Evolutionary conservation across 2,329 filamentous ascomycete genomes (phyloP).

Genomic region (Aspergillus sp.): DNA sequence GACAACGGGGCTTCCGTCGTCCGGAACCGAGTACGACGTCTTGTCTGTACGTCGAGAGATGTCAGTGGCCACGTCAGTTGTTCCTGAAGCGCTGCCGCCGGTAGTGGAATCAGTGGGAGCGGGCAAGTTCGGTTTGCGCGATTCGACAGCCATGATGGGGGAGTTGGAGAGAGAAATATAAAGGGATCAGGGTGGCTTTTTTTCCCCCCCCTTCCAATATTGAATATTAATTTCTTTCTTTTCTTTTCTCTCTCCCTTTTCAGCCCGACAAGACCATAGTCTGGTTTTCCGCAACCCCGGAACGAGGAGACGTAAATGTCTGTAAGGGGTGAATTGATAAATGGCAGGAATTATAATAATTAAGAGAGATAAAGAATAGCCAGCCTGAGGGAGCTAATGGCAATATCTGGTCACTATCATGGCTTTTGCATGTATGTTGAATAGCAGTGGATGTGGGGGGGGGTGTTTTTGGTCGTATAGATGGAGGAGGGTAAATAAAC

Average conservation of each 20-base stretch:
- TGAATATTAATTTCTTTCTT: neutral
- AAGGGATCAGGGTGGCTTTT: conserved; percentile 1
- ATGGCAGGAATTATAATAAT: neutral
- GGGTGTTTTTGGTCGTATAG: conserved; percentile 1
- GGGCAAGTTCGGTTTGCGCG: conserved; percentile 42
- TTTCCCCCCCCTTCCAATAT: no score
- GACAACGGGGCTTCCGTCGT: conserved; percentile 68
- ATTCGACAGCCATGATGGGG: conserved; percentile 41
- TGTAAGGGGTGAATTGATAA: neutral
- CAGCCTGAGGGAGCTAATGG: conserved; percentile 8
- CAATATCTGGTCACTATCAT: conserved; percentile 13
- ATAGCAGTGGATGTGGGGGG: conserved; percentile 11
- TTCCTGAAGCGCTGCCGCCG: conserved; percentile 35
- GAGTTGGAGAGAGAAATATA: conserved; percentile 8
- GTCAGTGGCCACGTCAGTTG: conserved; percentile 44
- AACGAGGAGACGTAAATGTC: neutral
- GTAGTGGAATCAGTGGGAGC: conserved; percentile 42
- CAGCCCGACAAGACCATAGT: conserved; percentile 31
- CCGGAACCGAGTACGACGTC: conserved; percentile 44
- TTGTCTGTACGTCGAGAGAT: conserved; percentile 44
- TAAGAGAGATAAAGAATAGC: conserved; percentile 1
- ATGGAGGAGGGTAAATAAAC: neutral
- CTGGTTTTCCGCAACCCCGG: conserved; percentile 19
- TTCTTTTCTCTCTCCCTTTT: conserved; percentile 9
- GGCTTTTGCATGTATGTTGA: conserved; percentile 2